phyloP scores from a whole-genome alignment of 495 filamentous ascomycete species.

The Penicillium antarcticum region DNA sequence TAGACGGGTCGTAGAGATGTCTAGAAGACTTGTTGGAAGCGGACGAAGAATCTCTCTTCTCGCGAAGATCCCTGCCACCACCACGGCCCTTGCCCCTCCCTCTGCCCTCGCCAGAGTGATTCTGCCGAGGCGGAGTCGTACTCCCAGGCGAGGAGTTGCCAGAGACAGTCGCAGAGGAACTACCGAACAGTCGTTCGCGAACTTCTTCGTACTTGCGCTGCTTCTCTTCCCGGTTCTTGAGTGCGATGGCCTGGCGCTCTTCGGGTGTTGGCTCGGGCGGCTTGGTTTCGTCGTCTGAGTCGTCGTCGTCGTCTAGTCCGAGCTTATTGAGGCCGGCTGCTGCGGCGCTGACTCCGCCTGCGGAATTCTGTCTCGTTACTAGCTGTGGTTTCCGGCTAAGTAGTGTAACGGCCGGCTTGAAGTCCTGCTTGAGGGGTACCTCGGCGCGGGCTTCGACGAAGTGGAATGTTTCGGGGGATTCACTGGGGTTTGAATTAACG shows the following conservation, averaged over 20 bases:
- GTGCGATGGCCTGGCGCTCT: slow-evolving; percentile 68
- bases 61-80: slow-evolving; percentile 32
- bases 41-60: slow-evolving; percentile 48
- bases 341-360: slow-evolving; percentile 36
- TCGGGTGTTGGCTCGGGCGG: slow-evolving; percentile 59
- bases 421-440: slow-evolving; percentile 72
- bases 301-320: slow-evolving; percentile 55
- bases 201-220: slow-evolving; percentile 84
- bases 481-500: slow-evolving; percentile 31
- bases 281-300: slow-evolving; percentile 62
- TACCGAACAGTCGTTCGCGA: slow-evolving; percentile 78
- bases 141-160: slow-evolving; percentile 57
- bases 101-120: slow-evolving; percentile 32
- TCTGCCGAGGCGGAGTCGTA: slow-evolving; percentile 58
- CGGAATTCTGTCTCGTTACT: slow-evolving; percentile 30
- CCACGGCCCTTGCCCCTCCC: slow-evolving; percentile 40
- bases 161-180: slow-evolving; percentile 42
- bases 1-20: slow-evolving; percentile 74
- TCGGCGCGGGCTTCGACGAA: slow-evolving; percentile 65
- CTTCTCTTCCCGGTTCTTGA: slow-evolving; percentile 80
- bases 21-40: slow-evolving; percentile 38
- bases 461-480: slow-evolving; percentile 63
- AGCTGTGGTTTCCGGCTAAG: slow-evolving; percentile 75
- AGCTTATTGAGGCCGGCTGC: slow-evolving; percentile 58
- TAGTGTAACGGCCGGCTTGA: slow-evolving; percentile 78